Evolutionary conservation across 192 early-diverging fungal species (phyloP), one percentile per base, ranked within the genome.

Genomic region (Linderina pennispora): DNA sequence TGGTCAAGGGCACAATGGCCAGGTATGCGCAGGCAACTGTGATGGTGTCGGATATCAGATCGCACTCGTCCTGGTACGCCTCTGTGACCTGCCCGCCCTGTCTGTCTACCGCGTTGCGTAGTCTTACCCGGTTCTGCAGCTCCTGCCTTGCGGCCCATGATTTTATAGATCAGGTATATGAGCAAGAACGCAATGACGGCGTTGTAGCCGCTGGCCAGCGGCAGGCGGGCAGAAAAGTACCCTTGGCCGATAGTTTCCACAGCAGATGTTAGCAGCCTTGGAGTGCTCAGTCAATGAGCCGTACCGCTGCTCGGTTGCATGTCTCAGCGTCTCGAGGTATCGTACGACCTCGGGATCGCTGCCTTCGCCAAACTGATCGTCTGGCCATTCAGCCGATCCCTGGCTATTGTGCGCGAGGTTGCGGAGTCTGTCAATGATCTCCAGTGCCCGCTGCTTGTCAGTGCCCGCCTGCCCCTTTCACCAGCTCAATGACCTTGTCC

Each of bases 301-400:
- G 37, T 71, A 42, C 36, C 52, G 52, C 22, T 52, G 44, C 48
- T 63, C 50, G 3, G 60, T 55, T 13, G 44, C 55, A 2, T 55
- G 47, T 46, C 45, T 33, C 34, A 71, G 67, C 14, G 55, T 43
- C 10, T 55, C 47, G 25, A 62, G 40, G 18, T 63, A 63, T 37
- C 50, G 40, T 16, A 48, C 26, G 31, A 63, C 49, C 16, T 36
- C 25, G 4, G 55, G 52, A 20, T 63, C 56, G 23, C 45, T 54
- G 33, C 44, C 51, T n/a, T 38, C 48, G 11, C 54, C 51, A 42
- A 71, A 47, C 32, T 55, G 45, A 11, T 52, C 53, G 21, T 71
- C 60, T 23, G 60, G 60, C 67, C 67, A 71, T n/a, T 49, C 38
- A 2, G 67, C 47, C 44, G 54, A 45, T 2, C 45, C 50, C 1